Percentiles rank a stretch among this genome's conserved stretches.
These are phyloP conservation scores for Sphagnurus paluster DNA, from an alignment of 1,284 basidiomycete genomes.

Conservation along the genomic window DNA sequence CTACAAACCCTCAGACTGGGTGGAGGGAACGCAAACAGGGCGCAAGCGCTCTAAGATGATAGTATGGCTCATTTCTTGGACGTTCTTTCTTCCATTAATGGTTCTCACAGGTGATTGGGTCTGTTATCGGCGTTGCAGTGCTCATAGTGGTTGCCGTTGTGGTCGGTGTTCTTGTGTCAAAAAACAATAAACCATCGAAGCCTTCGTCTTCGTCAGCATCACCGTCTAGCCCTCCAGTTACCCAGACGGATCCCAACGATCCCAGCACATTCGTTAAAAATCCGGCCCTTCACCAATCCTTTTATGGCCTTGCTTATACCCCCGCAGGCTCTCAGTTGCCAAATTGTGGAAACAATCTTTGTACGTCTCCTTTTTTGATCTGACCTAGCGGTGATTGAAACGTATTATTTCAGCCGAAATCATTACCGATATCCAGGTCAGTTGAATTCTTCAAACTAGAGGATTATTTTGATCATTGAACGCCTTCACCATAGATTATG, in stretches of 20 bases:
- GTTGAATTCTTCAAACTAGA: constrained; percentile 2
- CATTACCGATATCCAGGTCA: constrained; percentile 47
- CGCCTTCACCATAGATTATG: constrained; percentile 35
- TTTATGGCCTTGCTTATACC: constrained; percentile 70
- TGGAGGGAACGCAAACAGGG: constrained; percentile 13
- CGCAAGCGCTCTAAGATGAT: constrained; percentile 22
- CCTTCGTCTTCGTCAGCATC: too few species aligned
- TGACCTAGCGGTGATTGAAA: neutral
- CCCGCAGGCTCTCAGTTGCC: constrained; percentile 54
- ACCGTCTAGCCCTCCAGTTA: constrained; percentile 1
- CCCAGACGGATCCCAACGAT: constrained; percentile 44
- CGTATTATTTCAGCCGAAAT: constrained; percentile 32
- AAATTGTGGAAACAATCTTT: constrained; percentile 44
- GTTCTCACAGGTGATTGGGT: constrained; percentile 44
- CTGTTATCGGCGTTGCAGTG: constrained; percentile 39
- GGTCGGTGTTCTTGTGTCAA: constrained; percentile 56
- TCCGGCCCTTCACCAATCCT: constrained; percentile 54
- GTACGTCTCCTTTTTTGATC: constrained; percentile 4
- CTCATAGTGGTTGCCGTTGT: constrained; percentile 50
- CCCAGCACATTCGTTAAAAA: constrained; percentile 68
- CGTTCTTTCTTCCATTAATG: neutral
- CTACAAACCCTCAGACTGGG: constrained; percentile 20
- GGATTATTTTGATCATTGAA: constrained; percentile 1
- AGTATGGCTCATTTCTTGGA: constrained; percentile 7
- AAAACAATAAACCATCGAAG: constrained; percentile 27